Evolutionary conservation across 2,329 filamentous ascomycete species (phyloP).

Genomic region (Coniochaeta sp.): DNA sequence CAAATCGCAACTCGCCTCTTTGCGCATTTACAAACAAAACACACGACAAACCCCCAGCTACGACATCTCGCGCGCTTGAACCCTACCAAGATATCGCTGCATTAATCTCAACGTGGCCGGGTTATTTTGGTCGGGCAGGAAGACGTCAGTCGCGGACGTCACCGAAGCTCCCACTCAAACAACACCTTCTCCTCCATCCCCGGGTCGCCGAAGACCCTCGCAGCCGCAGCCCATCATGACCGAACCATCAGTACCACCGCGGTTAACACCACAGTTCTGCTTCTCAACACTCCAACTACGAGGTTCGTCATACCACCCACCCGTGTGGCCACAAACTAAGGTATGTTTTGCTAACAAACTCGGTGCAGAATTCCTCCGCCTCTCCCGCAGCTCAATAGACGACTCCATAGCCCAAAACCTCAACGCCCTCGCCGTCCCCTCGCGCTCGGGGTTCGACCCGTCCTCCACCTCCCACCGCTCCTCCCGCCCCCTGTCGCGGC

Average conservation of each 20-base stretch:
- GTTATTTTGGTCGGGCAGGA: slow-evolving; percentile 38
- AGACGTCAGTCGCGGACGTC: slow-evolving; percentile 31
- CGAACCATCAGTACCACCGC: slow-evolving; percentile 37
- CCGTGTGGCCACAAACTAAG: not conserved
- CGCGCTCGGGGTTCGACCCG: slow-evolving; percentile 68
- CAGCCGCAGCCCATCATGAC: slow-evolving; percentile 35
- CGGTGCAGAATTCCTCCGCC: slow-evolving; percentile 73
- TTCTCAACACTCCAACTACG: slow-evolving; percentile 63
- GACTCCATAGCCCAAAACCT: slow-evolving; percentile 91
- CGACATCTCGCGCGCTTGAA: not conserved
- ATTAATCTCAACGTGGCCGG: slow-evolving; percentile 32
- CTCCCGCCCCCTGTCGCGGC: slow-evolving; percentile 39
- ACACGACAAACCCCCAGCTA: too few species aligned
- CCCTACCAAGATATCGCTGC: not conserved
- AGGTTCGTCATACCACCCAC: slow-evolving; percentile 41
- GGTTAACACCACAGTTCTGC: slow-evolving; percentile 68
- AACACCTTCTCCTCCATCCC: slow-evolving; percentile 7
- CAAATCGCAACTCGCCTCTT: too few species aligned
- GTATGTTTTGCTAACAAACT: slow-evolving; percentile 7
- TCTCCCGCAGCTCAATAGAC: slow-evolving; percentile 79
- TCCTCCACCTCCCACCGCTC: slow-evolving; percentile 62
- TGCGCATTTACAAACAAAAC: too few species aligned
- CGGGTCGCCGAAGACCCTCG: not conserved
- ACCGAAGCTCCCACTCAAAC: slow-evolving; percentile 19
- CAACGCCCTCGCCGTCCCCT: slow-evolving; percentile 78